Percentiles rank a stretch among this genome's conserved stretches.
These are phyloP conservation scores for Candida mesenterica DNA, from an alignment of 1,139 yeast genomes.

Conservation along the genomic window DNA sequence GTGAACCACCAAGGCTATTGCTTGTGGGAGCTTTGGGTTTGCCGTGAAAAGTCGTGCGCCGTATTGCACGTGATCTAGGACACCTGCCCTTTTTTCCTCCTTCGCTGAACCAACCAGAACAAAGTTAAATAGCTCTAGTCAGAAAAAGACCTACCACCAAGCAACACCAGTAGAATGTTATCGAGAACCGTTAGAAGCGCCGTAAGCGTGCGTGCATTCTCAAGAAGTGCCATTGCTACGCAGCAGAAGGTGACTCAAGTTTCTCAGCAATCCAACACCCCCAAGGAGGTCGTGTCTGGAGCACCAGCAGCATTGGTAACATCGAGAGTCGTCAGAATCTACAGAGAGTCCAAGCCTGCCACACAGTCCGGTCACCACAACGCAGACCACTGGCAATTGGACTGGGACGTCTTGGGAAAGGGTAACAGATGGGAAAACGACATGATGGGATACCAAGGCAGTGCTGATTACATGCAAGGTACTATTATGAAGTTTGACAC, in stretches of 20 bases:
- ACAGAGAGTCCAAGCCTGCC: constrained; percentile 74
- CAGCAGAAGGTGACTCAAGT: constrained; percentile 18
- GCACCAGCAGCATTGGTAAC: constrained; percentile 69
- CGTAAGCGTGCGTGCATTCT: constrained; percentile 18
- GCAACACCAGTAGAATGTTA: constrained; percentile 23
- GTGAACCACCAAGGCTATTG: too few species aligned
- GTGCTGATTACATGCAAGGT: constrained; percentile 85
- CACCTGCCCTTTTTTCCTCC: constrained; percentile 4
- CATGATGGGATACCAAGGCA: constrained; percentile 80
- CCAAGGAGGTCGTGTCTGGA: constrained; percentile 69
- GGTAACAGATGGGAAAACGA: constrained; percentile 91
- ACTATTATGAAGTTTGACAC: constrained; percentile 74
- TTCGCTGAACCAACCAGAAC: constrained; percentile 23
- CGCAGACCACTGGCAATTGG: constrained; percentile 67
- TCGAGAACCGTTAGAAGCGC: constrained; percentile 21
- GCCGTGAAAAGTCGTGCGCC: background rate
- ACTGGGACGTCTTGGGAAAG: constrained; percentile 79
- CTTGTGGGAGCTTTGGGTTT: background rate
- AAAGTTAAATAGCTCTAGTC: constrained; percentile 9
- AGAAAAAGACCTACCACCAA: constrained; percentile 6
- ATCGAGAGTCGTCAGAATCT: constrained; percentile 72
- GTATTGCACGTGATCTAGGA: constrained; percentile 7
- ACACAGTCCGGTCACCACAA: constrained; percentile 71
- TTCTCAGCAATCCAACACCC: constrained; percentile 22
- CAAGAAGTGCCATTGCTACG: constrained; percentile 17